phyloP scores from a whole-genome alignment of 257 asterid species.

The Fraxinus quadrangulata region DNA sequence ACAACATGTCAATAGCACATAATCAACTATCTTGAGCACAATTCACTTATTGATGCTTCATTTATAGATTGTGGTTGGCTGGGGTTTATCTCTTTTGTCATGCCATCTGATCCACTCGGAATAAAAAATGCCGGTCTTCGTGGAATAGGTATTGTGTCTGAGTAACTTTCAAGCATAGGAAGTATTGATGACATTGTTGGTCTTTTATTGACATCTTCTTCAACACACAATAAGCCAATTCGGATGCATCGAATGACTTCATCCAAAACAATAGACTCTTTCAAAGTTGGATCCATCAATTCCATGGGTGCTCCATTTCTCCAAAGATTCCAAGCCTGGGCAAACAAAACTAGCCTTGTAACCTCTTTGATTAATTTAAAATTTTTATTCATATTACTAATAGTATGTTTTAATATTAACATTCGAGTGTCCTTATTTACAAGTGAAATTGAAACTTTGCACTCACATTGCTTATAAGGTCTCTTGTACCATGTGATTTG shows the following conservation, averaged over 20 bases:
- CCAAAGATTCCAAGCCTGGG: not conserved
- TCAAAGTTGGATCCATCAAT: not conserved
- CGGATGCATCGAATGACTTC: not conserved
- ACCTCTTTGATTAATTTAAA: not conserved
- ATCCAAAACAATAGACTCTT: not conserved
- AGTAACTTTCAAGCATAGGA: not conserved
- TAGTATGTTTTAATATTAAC: not conserved
- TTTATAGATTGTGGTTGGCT: not conserved
- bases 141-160: not conserved
- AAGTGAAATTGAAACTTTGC: not conserved
- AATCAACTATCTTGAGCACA: not conserved
- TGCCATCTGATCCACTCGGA: not conserved
- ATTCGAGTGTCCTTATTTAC: not conserved
- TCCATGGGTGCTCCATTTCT: not conserved
- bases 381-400: too few species aligned
- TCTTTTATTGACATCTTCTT: not conserved
- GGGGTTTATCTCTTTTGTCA: not conserved
- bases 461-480: not conserved
- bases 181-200: not conserved
- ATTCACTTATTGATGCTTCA: not conserved
- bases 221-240: too few species aligned
- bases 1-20: too few species aligned
- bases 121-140: not conserved
- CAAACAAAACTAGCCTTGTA: not conserved
- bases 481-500: not conserved